Percentiles rank a stretch among this genome's conserved stretches.
These are phyloP conservation scores for Nigrograna mackinnonii DNA, from an alignment of 2,329 filamentous ascomycete species.

Conservation along the genomic window DNA sequence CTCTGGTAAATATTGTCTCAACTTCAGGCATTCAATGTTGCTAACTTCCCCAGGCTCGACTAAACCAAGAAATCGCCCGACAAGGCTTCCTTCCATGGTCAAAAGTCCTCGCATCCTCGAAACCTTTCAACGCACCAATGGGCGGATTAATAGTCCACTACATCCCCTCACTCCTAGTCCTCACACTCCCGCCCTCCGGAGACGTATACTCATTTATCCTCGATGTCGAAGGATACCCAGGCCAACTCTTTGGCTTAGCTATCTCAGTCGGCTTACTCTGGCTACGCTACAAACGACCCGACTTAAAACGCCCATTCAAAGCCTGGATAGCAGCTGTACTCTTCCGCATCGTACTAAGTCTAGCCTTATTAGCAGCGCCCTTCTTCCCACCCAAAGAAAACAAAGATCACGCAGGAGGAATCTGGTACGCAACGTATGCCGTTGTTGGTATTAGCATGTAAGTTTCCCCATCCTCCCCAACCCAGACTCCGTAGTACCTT, in stretches of 20 bases:
- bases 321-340: conserved; percentile 65
- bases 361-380: conserved; percentile 62
- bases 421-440: conserved; percentile 59
- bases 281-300: conserved; percentile 62
- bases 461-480: no score
- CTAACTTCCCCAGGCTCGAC: conserved; percentile 54
- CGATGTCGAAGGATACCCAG: conserved; percentile 71
- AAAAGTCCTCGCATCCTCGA: conserved; percentile 63
- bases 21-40: neutral
- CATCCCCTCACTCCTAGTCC: conserved; percentile 69
- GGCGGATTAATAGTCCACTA: conserved; percentile 72
- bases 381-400: conserved; percentile 61
- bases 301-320: conserved; percentile 66
- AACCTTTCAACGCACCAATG: conserved; percentile 68
- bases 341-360: conserved; percentile 57
- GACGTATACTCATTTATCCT: conserved; percentile 75
- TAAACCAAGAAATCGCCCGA: conserved; percentile 74
- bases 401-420: conserved; percentile 19
- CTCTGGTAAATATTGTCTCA: conserved; percentile 54
- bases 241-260: conserved; percentile 63
- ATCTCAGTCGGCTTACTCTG: conserved; percentile 62
- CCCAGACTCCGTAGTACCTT: no score
- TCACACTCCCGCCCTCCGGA: conserved; percentile 64
- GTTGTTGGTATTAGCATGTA: conserved; percentile 57
- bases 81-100: conserved; percentile 72